Base-by-base conservation (phyloP, 306 rosid species). In the Sindora glabra region DNA sequence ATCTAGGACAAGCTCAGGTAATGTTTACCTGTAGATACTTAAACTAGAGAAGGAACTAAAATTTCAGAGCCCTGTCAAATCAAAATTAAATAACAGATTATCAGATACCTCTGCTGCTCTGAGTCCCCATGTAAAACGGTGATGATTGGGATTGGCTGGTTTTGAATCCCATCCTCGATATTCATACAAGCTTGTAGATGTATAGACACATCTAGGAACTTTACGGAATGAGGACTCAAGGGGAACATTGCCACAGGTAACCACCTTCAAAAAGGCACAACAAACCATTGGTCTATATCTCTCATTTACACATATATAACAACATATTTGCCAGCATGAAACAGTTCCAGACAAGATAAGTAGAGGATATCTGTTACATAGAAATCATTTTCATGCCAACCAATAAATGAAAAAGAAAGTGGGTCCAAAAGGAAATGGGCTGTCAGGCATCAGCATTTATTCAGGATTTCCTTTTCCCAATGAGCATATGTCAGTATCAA, bases 131-230 rank as follows among this genome's bases (percentile, higher is more conserved):
- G 99, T 83, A 76, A 92, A 86, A 33, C 86, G 99, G 16, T 82
- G 90, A 75, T 92, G 99, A 30, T 82, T 88, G 37, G 96, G 76
- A 55, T 92, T 89, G 33, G 96, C 99, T 29, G 95, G 89, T 74
- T 89, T 92, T 48, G 99, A 88, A 77, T 76, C 95, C 99, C 99
- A 92, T 63, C 95, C 96, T 52, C 96, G 89, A 59, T 92, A 92
- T 70, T 92, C 99, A 62, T 79, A 92, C 64, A 92, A 86, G 64
- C 89, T 86, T 11, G 96, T 92, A 23, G 99, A 92, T 50, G 99
- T 89, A 69, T 88, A 92, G 23, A 92, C 96, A 44, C 99, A 92
- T 75, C 99, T 83, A 37, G 99, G 94, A 75, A 92, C 88, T 80
- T 74, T 92, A 17, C 79, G 86, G 71, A 92, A 92, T 59, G 99